These are phyloP conservation scores for Epichloe aotearoae DNA, from an alignment of 2,329 filamentous ascomycete species.

Conservation along the genomic window DNA sequence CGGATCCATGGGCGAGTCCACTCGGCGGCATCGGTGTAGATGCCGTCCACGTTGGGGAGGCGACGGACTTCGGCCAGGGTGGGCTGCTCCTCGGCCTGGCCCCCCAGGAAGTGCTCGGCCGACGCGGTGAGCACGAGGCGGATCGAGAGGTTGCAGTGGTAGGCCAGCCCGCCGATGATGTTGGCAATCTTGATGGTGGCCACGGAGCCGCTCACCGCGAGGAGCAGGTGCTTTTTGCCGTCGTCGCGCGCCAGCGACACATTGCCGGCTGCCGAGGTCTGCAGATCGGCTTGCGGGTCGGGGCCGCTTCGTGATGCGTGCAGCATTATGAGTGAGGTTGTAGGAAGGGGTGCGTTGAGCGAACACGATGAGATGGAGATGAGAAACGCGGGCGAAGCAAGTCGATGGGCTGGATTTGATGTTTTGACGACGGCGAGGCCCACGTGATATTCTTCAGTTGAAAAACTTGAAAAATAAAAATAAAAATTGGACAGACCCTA, in stretches of 20 bases:
- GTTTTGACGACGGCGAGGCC: too few species aligned
- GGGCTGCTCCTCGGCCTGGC: conserved; percentile 68
- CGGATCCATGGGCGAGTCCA: conserved; percentile 69
- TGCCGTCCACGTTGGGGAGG: conserved; percentile 60
- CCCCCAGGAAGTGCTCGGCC: conserved; percentile 62
- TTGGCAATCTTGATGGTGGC: conserved; percentile 73
- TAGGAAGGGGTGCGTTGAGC: too few species aligned
- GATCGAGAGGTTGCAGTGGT: conserved; percentile 52
- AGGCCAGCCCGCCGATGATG: conserved; percentile 46
- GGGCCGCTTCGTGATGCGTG: conserved; percentile 1
- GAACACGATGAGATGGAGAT: too few species aligned
- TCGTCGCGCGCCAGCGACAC: conserved; percentile 22
- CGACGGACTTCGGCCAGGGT: conserved; percentile 42
- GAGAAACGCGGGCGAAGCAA: too few species aligned
- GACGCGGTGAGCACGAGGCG: conserved; percentile 70
- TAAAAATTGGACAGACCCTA: too few species aligned
- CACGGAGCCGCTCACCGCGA: conserved; percentile 43
- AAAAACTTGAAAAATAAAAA: too few species aligned
- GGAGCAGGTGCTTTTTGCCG: conserved; percentile 29
- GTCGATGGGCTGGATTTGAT: too few species aligned
- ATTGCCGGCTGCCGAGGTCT: conserved; percentile 15
- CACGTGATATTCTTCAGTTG: too few species aligned
- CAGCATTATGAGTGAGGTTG: not conserved
- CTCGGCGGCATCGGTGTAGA: conserved; percentile 78
- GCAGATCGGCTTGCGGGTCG: conserved; percentile 1